phyloP scores from a whole-genome alignment of 306 rosid species.

The Coriaria nepalensis region DNA sequence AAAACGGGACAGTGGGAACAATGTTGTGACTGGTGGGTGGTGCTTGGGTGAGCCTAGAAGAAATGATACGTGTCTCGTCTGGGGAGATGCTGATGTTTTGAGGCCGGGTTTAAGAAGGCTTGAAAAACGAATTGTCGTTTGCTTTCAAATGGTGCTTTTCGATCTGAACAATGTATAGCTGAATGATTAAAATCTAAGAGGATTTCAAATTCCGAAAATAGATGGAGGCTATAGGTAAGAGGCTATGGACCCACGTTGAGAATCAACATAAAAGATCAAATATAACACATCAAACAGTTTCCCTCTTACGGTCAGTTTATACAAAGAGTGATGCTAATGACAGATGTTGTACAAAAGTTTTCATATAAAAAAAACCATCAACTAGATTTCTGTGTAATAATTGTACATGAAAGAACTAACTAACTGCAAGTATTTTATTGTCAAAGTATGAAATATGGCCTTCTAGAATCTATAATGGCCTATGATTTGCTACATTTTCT shows the following conservation, averaged over 20 bases:
- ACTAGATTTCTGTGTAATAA: too few species aligned
- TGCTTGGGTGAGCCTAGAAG: conserved; percentile 62
- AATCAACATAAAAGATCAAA: too few species aligned
- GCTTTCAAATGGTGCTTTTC: conserved; percentile 49
- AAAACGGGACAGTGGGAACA: conserved; percentile 25
- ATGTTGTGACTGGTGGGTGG: conserved; percentile 88
- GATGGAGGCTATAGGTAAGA: too few species aligned
- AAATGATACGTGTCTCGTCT: conserved; percentile 55
- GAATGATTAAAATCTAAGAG: conserved; percentile 18
- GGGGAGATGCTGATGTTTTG: conserved; percentile 91
- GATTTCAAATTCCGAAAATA: too few species aligned
- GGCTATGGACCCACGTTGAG: too few species aligned
- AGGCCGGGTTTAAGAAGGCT: conserved; percentile 72
- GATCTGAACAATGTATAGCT: conserved; percentile 38
- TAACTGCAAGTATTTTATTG: too few species aligned
- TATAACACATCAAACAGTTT: background rate
- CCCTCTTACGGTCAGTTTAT: background rate
- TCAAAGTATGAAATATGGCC: too few species aligned
- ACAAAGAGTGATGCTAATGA: background rate
- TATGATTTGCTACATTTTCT: too few species aligned
- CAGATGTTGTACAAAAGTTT: background rate
- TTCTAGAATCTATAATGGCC: too few species aligned
- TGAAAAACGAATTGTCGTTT: conserved; percentile 53
- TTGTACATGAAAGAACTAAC: too few species aligned
- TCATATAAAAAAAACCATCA: background rate